A percentile compares a stretch with the other conserved stretches of the same genome.
Evolutionary conservation across 1,139 yeast genomes (phyloP).

Genomic region (Taiozyma sp.): DNA sequence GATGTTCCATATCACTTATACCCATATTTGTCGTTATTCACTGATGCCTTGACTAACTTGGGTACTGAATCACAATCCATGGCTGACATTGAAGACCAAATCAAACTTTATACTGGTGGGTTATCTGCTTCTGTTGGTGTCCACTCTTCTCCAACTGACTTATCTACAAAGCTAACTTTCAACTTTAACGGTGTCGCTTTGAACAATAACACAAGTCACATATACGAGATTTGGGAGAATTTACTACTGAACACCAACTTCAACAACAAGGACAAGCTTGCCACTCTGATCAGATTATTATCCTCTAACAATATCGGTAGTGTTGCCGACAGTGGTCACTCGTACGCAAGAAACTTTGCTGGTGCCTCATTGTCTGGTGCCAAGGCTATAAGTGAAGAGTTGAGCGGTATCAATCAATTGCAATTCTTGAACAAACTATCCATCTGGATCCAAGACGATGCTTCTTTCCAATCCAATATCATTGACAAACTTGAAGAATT

Average conservation of each 20-base stretch:
- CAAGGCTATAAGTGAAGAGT: slow-evolving; percentile 53
- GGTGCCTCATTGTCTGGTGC: slow-evolving; percentile 58
- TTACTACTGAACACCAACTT: slow-evolving; percentile 68
- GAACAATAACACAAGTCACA: slow-evolving; percentile 52
- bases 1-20: slow-evolving; percentile 53
- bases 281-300: slow-evolving; percentile 64
- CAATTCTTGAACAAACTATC: slow-evolving; percentile 62
- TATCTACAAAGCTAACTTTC: slow-evolving; percentile 39
- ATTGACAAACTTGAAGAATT: slow-evolving; percentile 61
- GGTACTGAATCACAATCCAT: slow-evolving; percentile 71
- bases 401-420: slow-evolving; percentile 74
- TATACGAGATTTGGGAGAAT: slow-evolving; percentile 64
- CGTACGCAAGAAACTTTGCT: slow-evolving; percentile 69
- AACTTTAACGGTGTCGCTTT: slow-evolving; percentile 67
- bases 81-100: slow-evolving; percentile 80
- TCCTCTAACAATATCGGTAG: slow-evolving; percentile 75
- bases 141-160: slow-evolving; percentile 44
- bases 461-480: slow-evolving; percentile 43
- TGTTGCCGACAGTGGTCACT: slow-evolving; percentile 85
- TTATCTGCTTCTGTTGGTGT: slow-evolving; percentile 54
- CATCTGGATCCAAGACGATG: slow-evolving; percentile 50
- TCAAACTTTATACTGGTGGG: slow-evolving; percentile 84
- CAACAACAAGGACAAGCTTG: slow-evolving; percentile 56
- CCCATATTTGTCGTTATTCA: slow-evolving; percentile 70
- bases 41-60: slow-evolving; percentile 74